Evolutionary conservation across 1,284 basidiomycete genomes (phyloP).

Genomic region (Meira miltonrushii): DNA sequence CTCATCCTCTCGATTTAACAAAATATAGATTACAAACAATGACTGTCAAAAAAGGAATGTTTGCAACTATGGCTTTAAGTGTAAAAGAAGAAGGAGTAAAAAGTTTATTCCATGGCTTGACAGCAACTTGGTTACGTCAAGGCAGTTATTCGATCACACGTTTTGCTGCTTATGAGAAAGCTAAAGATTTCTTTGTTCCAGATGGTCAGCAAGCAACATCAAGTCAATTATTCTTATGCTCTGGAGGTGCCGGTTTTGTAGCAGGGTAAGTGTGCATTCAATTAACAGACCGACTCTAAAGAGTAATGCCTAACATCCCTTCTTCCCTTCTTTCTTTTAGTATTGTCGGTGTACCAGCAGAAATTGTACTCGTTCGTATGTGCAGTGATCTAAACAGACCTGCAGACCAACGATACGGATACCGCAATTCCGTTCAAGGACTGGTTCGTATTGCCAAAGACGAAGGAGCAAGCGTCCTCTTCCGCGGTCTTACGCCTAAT

Average conservation of each 20-base stretch:
- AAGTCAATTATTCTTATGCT: conserved; percentile 13
- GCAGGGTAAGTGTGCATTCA: conserved; percentile 11
- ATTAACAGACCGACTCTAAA: not conserved
- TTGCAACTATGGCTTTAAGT: conserved; percentile 13
- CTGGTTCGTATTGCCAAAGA: conserved; percentile 56
- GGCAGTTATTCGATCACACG: conserved; percentile 20
- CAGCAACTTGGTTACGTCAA: conserved; percentile 19
- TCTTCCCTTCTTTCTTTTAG: not conserved
- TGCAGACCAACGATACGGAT: conserved; percentile 37
- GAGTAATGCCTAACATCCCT: not conserved
- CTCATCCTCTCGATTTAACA: conserved; percentile 22
- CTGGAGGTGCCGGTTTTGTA: conserved; percentile 14
- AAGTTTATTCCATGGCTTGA: conserved; percentile 20
- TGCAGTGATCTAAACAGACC: conserved; percentile 52
- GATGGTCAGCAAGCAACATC: conserved; percentile 6
- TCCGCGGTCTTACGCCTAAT: conserved; percentile 57
- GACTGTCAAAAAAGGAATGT: conserved; percentile 16
- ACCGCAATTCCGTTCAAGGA: conserved; percentile 56
- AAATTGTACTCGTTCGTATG: conserved; percentile 51
- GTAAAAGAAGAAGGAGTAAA: conserved; percentile 14
- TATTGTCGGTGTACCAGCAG: conserved; percentile 40
- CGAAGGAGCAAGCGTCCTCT: conserved; percentile 55
- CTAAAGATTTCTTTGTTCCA: conserved; percentile 6
- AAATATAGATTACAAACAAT: conserved; percentile 22
- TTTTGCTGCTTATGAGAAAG: conserved; percentile 18